Percentiles rank a stretch among this genome's conserved stretches.
These are phyloP conservation scores for Erysimum pusillum DNA, from an alignment of 441 rosid species.

Conservation along the genomic window DNA sequence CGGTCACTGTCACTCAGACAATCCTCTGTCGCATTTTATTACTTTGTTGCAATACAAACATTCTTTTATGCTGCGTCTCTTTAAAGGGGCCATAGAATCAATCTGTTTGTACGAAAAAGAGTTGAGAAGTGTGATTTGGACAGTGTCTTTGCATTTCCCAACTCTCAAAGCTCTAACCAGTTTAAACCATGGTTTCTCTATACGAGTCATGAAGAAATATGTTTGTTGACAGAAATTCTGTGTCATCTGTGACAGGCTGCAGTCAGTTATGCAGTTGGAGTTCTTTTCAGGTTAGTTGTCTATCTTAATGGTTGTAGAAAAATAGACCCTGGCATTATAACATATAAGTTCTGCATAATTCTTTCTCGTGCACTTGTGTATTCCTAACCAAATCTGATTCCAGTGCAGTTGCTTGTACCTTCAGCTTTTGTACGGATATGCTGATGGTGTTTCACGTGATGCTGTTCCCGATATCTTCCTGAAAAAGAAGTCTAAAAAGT, in stretches of 20 bases:
- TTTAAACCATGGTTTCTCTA: background rate
- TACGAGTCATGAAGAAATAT: slow-evolving; percentile 11
- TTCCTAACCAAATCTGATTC: slow-evolving; percentile 50
- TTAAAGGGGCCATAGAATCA: background rate
- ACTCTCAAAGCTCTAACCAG: background rate
- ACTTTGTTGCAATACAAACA: background rate
- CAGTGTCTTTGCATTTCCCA: background rate
- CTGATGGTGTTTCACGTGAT: slow-evolving; percentile 75
- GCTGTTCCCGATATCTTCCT: slow-evolving; percentile 78
- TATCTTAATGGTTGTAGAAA: background rate
- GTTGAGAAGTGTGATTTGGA: background rate
- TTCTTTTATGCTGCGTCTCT: background rate
- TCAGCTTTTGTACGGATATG: slow-evolving; percentile 77
- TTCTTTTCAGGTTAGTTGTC: slow-evolving; percentile 78
- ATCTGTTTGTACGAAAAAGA: background rate
- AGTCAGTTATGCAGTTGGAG: slow-evolving; percentile 83
- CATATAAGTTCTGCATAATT: background rate
- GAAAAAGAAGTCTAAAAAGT: slow-evolving; percentile 78
- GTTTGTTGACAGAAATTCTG: slow-evolving; percentile 38
- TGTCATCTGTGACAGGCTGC: slow-evolving; percentile 70
- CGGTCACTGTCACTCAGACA: background rate
- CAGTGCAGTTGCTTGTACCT: slow-evolving; percentile 92
- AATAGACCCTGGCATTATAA: background rate
- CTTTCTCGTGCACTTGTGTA: slow-evolving; percentile 16
- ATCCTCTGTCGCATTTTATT: background rate